Percentiles rank a stretch among this genome's conserved stretches.
phyloP scores from a whole-genome alignment of 2,329 filamentous ascomycete genomes.

The Geosmithia putterillii region DNA sequence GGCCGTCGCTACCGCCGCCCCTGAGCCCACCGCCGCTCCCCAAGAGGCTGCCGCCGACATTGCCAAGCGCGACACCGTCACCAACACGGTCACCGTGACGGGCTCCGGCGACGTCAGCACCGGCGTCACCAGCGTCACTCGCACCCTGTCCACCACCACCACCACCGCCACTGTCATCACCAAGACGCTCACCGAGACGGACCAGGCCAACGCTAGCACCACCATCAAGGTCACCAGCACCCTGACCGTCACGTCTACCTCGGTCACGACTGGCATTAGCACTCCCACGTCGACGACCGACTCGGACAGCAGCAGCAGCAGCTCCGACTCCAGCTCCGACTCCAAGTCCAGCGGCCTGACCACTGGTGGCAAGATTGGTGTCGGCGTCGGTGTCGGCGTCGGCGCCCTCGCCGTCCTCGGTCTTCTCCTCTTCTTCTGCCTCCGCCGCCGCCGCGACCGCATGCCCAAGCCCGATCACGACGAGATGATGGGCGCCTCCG shows the following conservation, averaged over 20 bases:
- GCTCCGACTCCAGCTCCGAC: no score
- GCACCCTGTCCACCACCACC: conserved; percentile 17
- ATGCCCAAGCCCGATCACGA: conserved; percentile 19
- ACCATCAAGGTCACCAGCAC: conserved; percentile 25
- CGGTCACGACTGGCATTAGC: conserved; percentile 16
- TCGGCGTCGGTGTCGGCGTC: conserved; percentile 25
- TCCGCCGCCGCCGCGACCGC: conserved; percentile 16
- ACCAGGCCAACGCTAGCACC: conserved; percentile 19
- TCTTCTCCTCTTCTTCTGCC: conserved; percentile 15
- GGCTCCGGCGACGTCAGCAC: conserved; percentile 8
- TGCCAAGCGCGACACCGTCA: conserved; percentile 20
- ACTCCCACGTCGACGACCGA: conserved; percentile 11
- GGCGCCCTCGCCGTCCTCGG: conserved; percentile 20
- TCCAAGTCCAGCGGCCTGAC: no score
- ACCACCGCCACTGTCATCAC: conserved; percentile 14
- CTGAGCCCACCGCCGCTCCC: conserved; percentile 2
- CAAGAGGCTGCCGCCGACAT: conserved; percentile 5
- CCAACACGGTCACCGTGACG: conserved; percentile 17
- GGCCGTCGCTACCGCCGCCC: background rate
- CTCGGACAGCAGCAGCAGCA: conserved; percentile 7
- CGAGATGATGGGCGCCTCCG: conserved; percentile 27
- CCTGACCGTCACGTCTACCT: conserved; percentile 19
- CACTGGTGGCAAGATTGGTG: conserved; percentile 29
- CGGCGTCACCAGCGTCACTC: conserved; percentile 15
- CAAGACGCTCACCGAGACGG: conserved; percentile 18